phyloP scores from a whole-genome alignment of 306 rosid genomes.

The Gynostemma pentaphyllum region DNA sequence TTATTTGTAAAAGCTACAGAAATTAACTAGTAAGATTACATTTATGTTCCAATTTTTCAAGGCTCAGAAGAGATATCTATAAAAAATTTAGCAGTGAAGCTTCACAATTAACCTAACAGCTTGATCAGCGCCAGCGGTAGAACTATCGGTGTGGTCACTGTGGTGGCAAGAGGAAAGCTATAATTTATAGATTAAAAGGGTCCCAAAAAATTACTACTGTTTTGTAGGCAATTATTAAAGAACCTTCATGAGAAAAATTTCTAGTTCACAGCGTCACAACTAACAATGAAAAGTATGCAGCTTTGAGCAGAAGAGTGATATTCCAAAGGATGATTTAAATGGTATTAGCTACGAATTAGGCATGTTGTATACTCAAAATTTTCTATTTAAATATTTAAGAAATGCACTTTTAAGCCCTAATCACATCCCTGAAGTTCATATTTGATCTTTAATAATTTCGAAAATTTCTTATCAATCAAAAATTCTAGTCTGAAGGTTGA shows the following conservation, averaged over 20 bases:
- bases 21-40: not conserved
- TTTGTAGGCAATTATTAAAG: not conserved
- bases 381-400: too few species aligned
- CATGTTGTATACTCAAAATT: too few species aligned
- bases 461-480: not conserved
- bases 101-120: not conserved
- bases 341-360: too few species aligned
- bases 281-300: too few species aligned
- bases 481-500: not conserved
- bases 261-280: too few species aligned
- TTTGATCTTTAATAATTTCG: too few species aligned
- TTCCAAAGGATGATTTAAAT: too few species aligned
- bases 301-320: too few species aligned
- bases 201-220: not conserved
- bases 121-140: not conserved
- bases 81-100: not conserved
- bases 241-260: not conserved
- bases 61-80: not conserved
- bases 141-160: too few species aligned
- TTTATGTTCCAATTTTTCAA: not conserved
- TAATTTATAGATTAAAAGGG: not conserved
- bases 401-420: not conserved
- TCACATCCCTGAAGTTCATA: not conserved
- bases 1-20: not conserved
- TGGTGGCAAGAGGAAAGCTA: not conserved